Percentiles rank a stretch among this genome's conserved stretches.
These are phyloP conservation scores for Chenopodium suecicum DNA, from an alignment of 148 eudicot genomes.

Conservation along the genomic window DNA sequence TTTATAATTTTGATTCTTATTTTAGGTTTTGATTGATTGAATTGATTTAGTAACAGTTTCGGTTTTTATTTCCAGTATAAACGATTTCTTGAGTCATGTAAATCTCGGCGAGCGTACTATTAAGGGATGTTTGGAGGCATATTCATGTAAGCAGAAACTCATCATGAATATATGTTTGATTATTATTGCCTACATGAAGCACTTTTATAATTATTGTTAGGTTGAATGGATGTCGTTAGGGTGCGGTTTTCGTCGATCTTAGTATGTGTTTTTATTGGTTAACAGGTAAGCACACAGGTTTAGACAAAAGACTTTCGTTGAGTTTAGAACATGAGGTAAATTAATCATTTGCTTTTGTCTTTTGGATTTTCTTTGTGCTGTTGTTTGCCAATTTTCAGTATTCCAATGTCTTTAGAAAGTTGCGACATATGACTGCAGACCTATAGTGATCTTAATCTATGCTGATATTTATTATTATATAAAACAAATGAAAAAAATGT, in stretches of 20 bases:
- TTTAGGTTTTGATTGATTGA: background rate
- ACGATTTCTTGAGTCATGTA: conserved; percentile 69
- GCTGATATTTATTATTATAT: background rate
- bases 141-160: conserved; percentile 69
- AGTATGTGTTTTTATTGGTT: conserved; percentile 7
- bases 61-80: conserved; percentile 45
- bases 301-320: conserved; percentile 81
- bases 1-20: background rate
- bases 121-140: conserved; percentile 88
- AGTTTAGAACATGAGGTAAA: conserved; percentile 91
- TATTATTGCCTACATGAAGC: background rate
- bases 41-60: background rate
- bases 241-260: background rate
- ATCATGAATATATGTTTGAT: background rate
- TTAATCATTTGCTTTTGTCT: background rate
- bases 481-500: background rate
- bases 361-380: background rate
- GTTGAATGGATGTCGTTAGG: background rate
- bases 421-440: background rate
- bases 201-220: too few species aligned
- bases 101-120: conserved; percentile 93
- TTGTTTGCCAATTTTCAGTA: background rate
- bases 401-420: background rate
- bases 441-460: background rate
- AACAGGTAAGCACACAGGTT: conserved; percentile 88